A percentile compares a stretch with the other conserved stretches of the same genome.
phyloP scores from a whole-genome alignment of 2,329 filamentous ascomycete species.

The Purpureocillium lavendulum region DNA sequence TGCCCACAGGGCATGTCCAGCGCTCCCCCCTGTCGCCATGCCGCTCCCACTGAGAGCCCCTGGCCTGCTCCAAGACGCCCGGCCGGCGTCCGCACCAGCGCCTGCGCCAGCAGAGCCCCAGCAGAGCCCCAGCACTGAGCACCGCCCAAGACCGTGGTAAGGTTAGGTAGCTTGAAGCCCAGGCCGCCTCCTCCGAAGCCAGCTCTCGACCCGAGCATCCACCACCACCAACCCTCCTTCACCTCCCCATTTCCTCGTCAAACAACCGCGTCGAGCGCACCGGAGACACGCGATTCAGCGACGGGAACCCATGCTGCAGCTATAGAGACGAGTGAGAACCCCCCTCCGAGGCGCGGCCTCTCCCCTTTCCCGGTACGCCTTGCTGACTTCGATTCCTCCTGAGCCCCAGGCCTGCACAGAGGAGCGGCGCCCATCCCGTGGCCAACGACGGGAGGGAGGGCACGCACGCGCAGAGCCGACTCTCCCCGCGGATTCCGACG shows the following conservation, averaged over 20 bases:
- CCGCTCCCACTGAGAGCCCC: too few relatives aligned
- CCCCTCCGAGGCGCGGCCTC: background rate
- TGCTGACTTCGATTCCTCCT: slow-evolving; percentile 8
- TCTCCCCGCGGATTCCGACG: background rate
- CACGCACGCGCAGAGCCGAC: slow-evolving; percentile 4
- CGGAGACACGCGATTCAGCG: slow-evolving; percentile 20
- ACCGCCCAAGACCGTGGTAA: too few relatives aligned
- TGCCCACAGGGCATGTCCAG: too few relatives aligned
- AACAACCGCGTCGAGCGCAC: slow-evolving; percentile 20
- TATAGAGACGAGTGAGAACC: slow-evolving; percentile 17
- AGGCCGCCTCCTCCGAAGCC: slow-evolving; percentile 15
- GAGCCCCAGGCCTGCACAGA: slow-evolving; percentile 16
- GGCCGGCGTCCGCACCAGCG: too few relatives aligned
- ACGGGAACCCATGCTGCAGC: slow-evolving; percentile 23
- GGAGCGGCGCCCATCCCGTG: slow-evolving; percentile 16
- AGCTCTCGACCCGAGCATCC: slow-evolving; percentile 9
- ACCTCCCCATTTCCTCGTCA: slow-evolving; percentile 13
- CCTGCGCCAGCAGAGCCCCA: too few relatives aligned
- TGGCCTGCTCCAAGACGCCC: too few relatives aligned
- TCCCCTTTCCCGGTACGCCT: too few relatives aligned
- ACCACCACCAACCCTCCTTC: slow-evolving; percentile 13
- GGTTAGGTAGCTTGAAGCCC: too few relatives aligned
- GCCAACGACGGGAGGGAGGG: background rate
- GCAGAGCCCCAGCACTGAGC: too few relatives aligned
- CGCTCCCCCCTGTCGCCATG: too few relatives aligned